Conservation (phyloP, 352 stramenopile species). For the Globisporangium okanoganense region DNA sequence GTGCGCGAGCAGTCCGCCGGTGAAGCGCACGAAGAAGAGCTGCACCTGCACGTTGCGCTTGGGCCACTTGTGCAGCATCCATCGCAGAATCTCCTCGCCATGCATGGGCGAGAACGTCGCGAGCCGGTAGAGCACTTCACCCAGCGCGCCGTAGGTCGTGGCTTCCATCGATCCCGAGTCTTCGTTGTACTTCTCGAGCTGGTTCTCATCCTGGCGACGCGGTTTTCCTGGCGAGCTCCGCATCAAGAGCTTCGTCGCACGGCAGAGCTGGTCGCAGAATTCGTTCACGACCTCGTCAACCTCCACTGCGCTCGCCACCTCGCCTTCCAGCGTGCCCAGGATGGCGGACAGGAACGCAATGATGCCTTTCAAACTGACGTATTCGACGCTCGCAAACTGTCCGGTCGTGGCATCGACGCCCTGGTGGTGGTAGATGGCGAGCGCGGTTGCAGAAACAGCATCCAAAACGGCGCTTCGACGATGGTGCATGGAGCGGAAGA, state of each 20-base stretch:
- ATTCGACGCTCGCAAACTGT: slow-evolving; percentile 22
- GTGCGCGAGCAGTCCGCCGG: slow-evolving; percentile 47
- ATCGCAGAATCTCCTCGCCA: slow-evolving; percentile 54
- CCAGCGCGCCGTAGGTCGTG: slow-evolving; percentile 56
- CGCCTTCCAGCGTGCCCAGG: slow-evolving; percentile 37
- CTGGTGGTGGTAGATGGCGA: slow-evolving; percentile 75
- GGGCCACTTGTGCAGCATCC: slow-evolving; percentile 75
- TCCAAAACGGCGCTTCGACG: slow-evolving; percentile 35
- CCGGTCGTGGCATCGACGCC: slow-evolving; percentile 15
- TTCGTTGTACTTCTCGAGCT: slow-evolving; percentile 63
- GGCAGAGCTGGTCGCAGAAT: slow-evolving; percentile 43
- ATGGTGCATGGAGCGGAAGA: slow-evolving; percentile 41
- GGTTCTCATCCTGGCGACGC: slow-evolving; percentile 33
- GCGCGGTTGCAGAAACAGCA: slow-evolving; percentile 25
- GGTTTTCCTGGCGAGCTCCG: slow-evolving; percentile 48
- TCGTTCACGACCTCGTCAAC: slow-evolving; percentile 32
- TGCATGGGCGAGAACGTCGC: slow-evolving; percentile 56
- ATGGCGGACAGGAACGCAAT: slow-evolving; percentile 50
- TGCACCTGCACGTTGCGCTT: slow-evolving; percentile 68
- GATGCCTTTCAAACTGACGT: slow-evolving; percentile 56
- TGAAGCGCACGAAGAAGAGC: slow-evolving; percentile 73
- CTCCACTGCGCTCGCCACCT: slow-evolving; percentile 31
- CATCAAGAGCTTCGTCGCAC: slow-evolving; percentile 47
- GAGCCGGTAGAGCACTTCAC: slow-evolving; percentile 60
- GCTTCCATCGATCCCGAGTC: slow-evolving; percentile 60